Evolutionary conservation across 1,139 yeast genomes (phyloP), one percentile per base, ranked within the genome.

Genomic region (Hanseniaspora sp.): DNA sequence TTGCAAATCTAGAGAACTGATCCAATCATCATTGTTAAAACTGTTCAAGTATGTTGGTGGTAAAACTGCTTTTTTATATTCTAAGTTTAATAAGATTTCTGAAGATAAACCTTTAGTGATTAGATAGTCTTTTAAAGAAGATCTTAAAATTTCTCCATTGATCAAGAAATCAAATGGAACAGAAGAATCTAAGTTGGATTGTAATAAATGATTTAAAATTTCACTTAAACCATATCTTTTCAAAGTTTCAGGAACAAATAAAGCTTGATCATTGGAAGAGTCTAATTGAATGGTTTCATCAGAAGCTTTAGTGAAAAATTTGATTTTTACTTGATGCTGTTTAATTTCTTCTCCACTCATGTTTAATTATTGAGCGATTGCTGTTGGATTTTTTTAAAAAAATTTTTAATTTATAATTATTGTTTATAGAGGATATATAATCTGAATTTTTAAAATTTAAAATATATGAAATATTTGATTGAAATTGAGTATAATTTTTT

Each of bases 1-100:
- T 45, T 65, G 60, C 39, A 66, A 64, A 58, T 68, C 72, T 46
- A 90, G 76, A 0, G 95, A 77, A 9, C 96, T 85, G 37, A 94
- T 80, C 99, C 99, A 92, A 69, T 92, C 99, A 60, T 90, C 96
- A 64, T 90, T 90, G 63, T 83, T 79, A 69, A 83, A 92, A 49
- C 95, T 83, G 11, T 95, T 88, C 59, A 88, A 74, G 65, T 80
- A 90, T 42, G 92, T 82, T 13, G 99, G 99, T 23, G 98, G 98
- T 56, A 90, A 76, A 46, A 90, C 86, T 0, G 96, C 90, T 61
- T 95, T 77, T 17, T 96, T 87, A 70, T 92, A 92, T 66, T 92
- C 98, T 56, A 92, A 72, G 38, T 81, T 81, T 58, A 92, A 69
- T 56, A 83, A 79, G 0, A 87, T 79, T 75, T 92, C 99, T 49